Evolutionary conservation across 495 filamentous ascomycete genomes (phyloP).

Genomic region (Corynascus novoguineensis): DNA sequence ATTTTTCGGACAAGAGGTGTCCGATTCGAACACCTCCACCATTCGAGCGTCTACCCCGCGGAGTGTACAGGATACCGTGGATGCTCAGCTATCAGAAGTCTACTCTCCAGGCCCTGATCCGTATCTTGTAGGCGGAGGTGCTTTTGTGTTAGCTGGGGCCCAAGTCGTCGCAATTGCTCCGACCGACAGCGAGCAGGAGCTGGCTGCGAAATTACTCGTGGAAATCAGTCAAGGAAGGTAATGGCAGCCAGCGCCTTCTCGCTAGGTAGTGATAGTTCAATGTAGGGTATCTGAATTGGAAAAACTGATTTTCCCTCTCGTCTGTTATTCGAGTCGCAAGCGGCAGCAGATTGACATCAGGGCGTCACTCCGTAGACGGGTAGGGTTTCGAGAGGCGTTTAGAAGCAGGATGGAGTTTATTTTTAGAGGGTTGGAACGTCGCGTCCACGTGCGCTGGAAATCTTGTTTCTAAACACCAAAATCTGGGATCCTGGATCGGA

Average conservation of each 20-base stretch:
- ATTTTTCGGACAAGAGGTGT: background rate
- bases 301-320: background rate
- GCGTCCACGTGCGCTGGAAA: background rate
- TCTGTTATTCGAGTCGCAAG: background rate
- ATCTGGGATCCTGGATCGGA: background rate
- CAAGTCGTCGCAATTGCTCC: background rate
- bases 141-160: background rate
- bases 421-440: too few relatives aligned
- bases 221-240: constrained; percentile 1
- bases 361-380: too few relatives aligned
- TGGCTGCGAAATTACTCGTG: constrained; percentile 1
- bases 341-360: background rate
- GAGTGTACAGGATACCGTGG: constrained; percentile 1
- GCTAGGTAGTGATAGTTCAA: background rate
- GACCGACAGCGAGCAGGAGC: background rate
- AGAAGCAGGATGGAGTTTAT: too few relatives aligned
- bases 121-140: background rate
- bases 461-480: background rate
- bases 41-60: background rate
- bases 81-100: background rate
- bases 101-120: background rate
- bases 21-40: background rate
- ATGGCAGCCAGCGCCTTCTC: background rate
- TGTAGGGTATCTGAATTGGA: background rate
- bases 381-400: too few relatives aligned